Percentiles rank a stretch among this genome's conserved stretches.
Conservation (phyloP, 345 rosid genomes). For the Fremontodendron californicum region DNA sequence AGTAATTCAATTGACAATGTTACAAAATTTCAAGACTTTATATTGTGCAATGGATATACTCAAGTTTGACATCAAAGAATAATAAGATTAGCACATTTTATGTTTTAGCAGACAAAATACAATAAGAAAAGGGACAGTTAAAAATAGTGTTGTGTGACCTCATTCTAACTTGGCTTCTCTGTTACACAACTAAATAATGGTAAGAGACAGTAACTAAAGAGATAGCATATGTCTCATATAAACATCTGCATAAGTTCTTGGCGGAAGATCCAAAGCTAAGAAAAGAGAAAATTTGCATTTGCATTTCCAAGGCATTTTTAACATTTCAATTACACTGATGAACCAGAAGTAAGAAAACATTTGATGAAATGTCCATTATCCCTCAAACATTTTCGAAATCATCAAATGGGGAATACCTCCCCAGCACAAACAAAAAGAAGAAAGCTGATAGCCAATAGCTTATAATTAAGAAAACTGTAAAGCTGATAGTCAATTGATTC, state of each 20-base stretch:
- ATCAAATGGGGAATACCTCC: neutral
- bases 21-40: neutral
- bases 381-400: neutral
- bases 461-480: neutral
- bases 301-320: neutral
- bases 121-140: neutral
- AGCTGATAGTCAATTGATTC: neutral
- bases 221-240: neutral
- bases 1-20: constrained; percentile 14
- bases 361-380: neutral
- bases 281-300: neutral
- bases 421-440: neutral
- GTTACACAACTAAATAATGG: no score
- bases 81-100: neutral
- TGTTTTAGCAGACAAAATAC: neutral
- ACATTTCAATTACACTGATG: neutral
- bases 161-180: neutral
- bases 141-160: neutral
- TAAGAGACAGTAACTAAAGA: neutral
- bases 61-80: neutral
- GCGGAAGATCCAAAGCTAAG: neutral
- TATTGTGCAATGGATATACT: neutral
- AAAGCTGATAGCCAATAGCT: neutral
- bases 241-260: neutral
- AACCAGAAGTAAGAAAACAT: neutral